Conservation (phyloP, 768 basidiomycete species). For the Leccinum boreale region DNA sequence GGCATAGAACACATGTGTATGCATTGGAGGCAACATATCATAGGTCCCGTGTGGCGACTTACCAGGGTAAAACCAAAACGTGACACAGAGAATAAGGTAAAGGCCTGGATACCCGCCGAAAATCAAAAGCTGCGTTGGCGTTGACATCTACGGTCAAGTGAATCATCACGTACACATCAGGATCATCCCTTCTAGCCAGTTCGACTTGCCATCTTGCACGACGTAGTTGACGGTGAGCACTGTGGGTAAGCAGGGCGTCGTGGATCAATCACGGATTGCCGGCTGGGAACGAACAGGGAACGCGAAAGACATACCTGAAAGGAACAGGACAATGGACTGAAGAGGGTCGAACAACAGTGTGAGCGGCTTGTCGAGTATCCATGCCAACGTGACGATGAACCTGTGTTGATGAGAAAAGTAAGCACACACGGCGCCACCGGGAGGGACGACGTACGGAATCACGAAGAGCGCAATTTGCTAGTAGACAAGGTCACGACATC, state of each 20-base stretch:
- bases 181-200: slow-evolving; percentile 89
- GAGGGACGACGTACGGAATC: slow-evolving; percentile 44
- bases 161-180: slow-evolving; percentile 52
- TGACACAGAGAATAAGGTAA: slow-evolving; percentile 54
- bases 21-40: not conserved
- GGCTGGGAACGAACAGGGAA: not conserved
- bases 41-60: slow-evolving; percentile 6
- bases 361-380: slow-evolving; percentile 76
- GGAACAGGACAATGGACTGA: slow-evolving; percentile 47
- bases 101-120: slow-evolving; percentile 32
- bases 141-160: too few relatives aligned
- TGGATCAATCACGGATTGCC: not conserved
- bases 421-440: slow-evolving; percentile 3
- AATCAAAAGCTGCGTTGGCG: not conserved
- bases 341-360: slow-evolving; percentile 86
- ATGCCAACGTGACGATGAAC: slow-evolving; percentile 74
- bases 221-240: slow-evolving; percentile 84
- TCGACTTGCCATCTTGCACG: slow-evolving; percentile 82
- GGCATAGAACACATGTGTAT: not conserved
- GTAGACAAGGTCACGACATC: not conserved
- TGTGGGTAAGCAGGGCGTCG: slow-evolving; percentile 19
- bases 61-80: slow-evolving; percentile 55
- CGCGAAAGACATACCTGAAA: slow-evolving; percentile 22
- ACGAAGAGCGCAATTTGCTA: slow-evolving; percentile 76
- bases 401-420: slow-evolving; percentile 31